Evolutionary conservation across 2,329 filamentous ascomycete genomes (phyloP), one percentile per base, ranked within the genome.

Genomic region (Talaromyces pinophilus): DNA sequence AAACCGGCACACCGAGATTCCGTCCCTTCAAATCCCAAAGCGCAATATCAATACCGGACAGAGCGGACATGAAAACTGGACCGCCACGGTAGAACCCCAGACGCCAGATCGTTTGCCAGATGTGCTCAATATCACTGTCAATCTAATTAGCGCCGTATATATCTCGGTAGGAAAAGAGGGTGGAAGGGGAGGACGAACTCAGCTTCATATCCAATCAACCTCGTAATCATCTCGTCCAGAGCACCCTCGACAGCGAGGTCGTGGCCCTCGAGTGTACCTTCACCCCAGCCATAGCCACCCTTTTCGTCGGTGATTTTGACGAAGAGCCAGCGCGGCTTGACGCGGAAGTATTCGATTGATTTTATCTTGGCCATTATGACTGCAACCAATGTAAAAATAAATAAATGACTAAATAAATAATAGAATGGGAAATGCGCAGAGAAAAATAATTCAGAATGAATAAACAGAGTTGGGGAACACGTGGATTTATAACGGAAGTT

Each of bases 11-110:
- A 7, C 85, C 84, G 2, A 89, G 78, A 68, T 82, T 85, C 57
- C 86, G 80, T 17, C 86, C 86, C 79, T 93, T 92, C 22, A 93
- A 80, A 77, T 93, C 90, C 90, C 90, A 93, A 0, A 93, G 79
- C 0, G 90, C 90, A 75, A 93, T 93, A 72, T 93, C 91, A 62
- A 93, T 87, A 1, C 91, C 91, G 0, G 90, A 86, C 17, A 93
- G 78, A 0, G 91, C 91, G 70, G 87, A 91, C 90, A 93, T 93
- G 70, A 93, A 89, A 10, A 93, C 90, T 0, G 91, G 89, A 0
- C 91, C 91, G 1, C 91, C 91, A 33, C 91, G 84, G 76, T 93
- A 93, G 76, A 93, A 94, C 0, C 87, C 86, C 50, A 85, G 81
- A 50, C 91, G 84, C 85, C 88, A 93, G 30, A 86, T 86, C 69